Base-by-base conservation (phyloP, 2,329 filamentous ascomycete genomes). In the Apiospora sp. region DNA sequence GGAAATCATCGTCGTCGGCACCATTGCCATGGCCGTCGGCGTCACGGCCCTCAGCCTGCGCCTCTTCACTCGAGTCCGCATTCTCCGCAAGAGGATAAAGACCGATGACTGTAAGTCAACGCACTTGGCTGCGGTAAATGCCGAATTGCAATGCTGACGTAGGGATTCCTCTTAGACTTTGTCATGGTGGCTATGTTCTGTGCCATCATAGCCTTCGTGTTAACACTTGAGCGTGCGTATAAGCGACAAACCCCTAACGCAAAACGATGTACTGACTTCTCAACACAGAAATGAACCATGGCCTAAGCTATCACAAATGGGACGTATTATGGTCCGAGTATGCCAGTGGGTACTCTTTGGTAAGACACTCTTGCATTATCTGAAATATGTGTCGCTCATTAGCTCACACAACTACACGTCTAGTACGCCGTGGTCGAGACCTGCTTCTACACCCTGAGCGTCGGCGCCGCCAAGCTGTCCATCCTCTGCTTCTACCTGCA, bases 291-390 rank as follows among this genome's bases (percentile, higher is more conserved):
- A 41, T 46, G 37, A 37, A 68, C 0, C 68, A 72, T 37, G 71
- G 71, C 16, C 51, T 72, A 27, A 37, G 27, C 14, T 72, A 72
- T 22, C 71, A 72, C 37, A 71, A 54, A 37, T 72, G 71, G 71
- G 71, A 72, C 4, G 67, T 72, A 14, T 34, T 68, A 13, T 72
- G 51, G 37, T 19, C 46, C 5, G 8, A 51, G 12, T 72, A 34
- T 5, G 70, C 70, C 8, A 71, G 68, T 16, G 70, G 71, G 30
- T 72, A 68, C n/a, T 46, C 71, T 3, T 19, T 72, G 44, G 71
- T 72, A 61, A 61, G 71, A 22, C 8, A 46, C 43, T 19, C 51
- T 44, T 14, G 14, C 54, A 19, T 30, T 44, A 22, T 4, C 64
- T 19, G n/a, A 12, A 24, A 19, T 46, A 14, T 46, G 44, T 5